These are phyloP conservation scores for Suillus bovinus DNA, from an alignment of 768 basidiomycete genomes.

Conservation along the genomic window DNA sequence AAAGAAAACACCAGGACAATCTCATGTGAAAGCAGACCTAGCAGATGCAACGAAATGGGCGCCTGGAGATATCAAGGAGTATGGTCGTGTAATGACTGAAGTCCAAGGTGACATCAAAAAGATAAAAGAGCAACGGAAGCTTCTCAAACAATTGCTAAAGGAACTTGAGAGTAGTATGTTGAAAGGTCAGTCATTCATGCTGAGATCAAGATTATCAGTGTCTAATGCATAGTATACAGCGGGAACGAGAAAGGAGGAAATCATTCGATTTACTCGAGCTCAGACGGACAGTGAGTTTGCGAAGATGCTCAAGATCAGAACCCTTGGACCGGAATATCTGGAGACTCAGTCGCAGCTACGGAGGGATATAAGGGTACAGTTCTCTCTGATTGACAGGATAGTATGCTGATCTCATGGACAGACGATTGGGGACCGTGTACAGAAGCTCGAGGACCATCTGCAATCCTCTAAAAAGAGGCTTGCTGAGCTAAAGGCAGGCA, in stretches of 20 bases:
- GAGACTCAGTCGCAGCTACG: conserved; percentile 81
- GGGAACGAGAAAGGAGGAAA: conserved; percentile 81
- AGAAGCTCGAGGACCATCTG: conserved; percentile 78
- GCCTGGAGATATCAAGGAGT: conserved; percentile 51
- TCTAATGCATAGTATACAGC: conserved; percentile 42
- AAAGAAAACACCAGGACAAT: conserved; percentile 36
- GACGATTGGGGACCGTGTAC: conserved; percentile 70
- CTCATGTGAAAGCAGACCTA: conserved; percentile 46
- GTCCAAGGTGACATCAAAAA: conserved; percentile 54
- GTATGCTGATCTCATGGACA: conserved; percentile 29
- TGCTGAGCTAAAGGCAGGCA: conserved; percentile 58
- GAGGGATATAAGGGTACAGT: conserved; percentile 65
- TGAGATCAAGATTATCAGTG: neutral
- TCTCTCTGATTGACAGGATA: conserved; percentile 1
- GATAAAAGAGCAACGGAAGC: conserved; percentile 44
- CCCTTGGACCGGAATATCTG: conserved; percentile 86
- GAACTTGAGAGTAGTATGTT: conserved; percentile 67
- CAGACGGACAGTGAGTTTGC: conserved; percentile 78
- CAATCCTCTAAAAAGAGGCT: conserved; percentile 70
- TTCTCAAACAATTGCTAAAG: conserved; percentile 44
- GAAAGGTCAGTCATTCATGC: conserved; percentile 47
- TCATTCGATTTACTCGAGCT: conserved; percentile 75
- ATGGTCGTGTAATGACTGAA: conserved; percentile 37
- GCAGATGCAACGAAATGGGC: conserved; percentile 51
- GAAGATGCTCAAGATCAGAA: conserved; percentile 68